Evolutionary conservation across 306 rosid species (phyloP).

Genomic region (Gillenia trifoliata): DNA sequence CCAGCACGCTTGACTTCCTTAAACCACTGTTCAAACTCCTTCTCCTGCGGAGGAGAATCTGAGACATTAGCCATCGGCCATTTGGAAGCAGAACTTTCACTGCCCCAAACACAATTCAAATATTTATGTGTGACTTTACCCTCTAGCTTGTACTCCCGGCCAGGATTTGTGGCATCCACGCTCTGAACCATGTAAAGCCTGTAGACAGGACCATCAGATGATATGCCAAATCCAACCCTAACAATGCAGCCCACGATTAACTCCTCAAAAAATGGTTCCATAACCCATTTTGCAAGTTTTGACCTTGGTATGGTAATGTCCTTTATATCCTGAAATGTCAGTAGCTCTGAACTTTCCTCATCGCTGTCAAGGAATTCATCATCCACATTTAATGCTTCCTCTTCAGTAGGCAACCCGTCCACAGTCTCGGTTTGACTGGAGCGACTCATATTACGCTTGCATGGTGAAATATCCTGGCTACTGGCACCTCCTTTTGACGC

Average conservation of each 20-base stretch:
- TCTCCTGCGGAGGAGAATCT: constrained; percentile 49
- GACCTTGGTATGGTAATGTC: constrained; percentile 58
- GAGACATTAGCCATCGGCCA: constrained; percentile 54
- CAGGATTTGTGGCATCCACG: constrained; percentile 35
- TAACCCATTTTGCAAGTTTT: constrained; percentile 55
- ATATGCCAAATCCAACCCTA: constrained; percentile 54
- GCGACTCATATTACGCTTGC: constrained; percentile 32
- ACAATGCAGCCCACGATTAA: constrained; percentile 62
- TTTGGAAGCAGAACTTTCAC: constrained; percentile 46
- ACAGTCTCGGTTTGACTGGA: constrained; percentile 41
- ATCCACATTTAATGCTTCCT: constrained; percentile 34
- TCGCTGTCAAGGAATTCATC: constrained; percentile 38
- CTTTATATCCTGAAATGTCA: constrained; percentile 42
- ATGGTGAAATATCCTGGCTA: constrained; percentile 9
- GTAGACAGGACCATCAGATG: constrained; percentile 42
- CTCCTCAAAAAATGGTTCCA: constrained; percentile 65
- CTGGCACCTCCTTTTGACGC: constrained; percentile 20
- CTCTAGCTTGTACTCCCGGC: constrained; percentile 42
- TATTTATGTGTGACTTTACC: constrained; percentile 49
- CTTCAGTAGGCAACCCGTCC: constrained; percentile 37
- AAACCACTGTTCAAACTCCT: constrained; percentile 48
- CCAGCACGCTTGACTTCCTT: constrained; percentile 47
- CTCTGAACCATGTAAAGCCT: constrained; percentile 54
- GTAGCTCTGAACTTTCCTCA: constrained; percentile 40
- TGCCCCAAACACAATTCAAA: constrained; percentile 55